Conservation (phyloP, 805 yeast species). For the Saccharomyces paradoxus region DNA sequence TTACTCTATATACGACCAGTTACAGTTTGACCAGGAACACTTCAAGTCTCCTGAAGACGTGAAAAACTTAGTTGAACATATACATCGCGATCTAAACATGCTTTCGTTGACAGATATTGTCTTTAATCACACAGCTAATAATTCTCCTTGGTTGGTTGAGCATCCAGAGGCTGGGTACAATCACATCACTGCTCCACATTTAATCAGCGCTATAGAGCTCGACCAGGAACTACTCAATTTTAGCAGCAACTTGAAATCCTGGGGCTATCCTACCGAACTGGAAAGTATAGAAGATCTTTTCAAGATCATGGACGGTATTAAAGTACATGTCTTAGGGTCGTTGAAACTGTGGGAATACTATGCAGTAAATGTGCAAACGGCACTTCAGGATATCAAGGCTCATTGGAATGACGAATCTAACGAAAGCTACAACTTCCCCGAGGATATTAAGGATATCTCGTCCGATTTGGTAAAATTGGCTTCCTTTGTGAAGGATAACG, state of each 20-base stretch:
- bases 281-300: conserved; percentile 46
- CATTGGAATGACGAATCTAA: conserved; percentile 28
- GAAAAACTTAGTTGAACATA: conserved; percentile 36
- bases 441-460: neutral
- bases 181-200: conserved; percentile 80
- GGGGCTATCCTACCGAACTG: conserved; percentile 57
- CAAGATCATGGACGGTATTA: conserved; percentile 57
- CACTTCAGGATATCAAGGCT: conserved; percentile 34
- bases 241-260: conserved; percentile 46
- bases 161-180: conserved; percentile 92
- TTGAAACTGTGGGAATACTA: conserved; percentile 84
- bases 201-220: conserved; percentile 73
- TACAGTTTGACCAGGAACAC: conserved; percentile 57
- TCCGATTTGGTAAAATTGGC: conserved; percentile 40
- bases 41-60: conserved; percentile 56
- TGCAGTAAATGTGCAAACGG: conserved; percentile 49
- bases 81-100: conserved; percentile 51
- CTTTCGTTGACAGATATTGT: conserved; percentile 86
- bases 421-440: neutral
- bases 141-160: conserved; percentile 74
- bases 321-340: conserved; percentile 54
- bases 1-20: conserved; percentile 82
- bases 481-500: conserved; percentile 36
- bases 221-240: conserved; percentile 63
- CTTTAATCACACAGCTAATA: conserved; percentile 89